Conservation (phyloP, 176 grass and related monocot species). For the Puccinellia tenuiflora region DNA sequence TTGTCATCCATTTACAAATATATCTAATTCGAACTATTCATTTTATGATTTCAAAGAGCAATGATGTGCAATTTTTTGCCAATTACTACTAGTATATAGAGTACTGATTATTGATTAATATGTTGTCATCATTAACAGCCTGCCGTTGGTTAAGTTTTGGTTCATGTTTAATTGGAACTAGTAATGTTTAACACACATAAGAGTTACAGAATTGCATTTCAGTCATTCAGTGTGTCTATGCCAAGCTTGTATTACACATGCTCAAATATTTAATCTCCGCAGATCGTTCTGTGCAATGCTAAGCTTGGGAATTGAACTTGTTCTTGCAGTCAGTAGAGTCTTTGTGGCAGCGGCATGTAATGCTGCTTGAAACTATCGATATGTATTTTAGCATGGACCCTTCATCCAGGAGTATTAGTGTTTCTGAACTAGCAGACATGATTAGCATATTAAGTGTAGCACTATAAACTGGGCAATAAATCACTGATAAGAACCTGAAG, state of each 20-base stretch:
- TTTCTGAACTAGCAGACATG: neutral
- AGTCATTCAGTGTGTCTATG: neutral
- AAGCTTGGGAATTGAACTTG: neutral
- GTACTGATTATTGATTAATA: no score
- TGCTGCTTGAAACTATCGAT: neutral
- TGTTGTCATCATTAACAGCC: neutral
- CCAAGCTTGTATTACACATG: neutral
- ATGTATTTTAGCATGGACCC: neutral
- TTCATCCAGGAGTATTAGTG: neutral
- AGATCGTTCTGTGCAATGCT: neutral
- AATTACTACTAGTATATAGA: neutral
- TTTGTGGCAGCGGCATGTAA: neutral
- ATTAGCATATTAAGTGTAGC: neutral
- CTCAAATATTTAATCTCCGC: neutral
- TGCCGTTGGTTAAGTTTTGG: neutral
- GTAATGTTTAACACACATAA: neutral
- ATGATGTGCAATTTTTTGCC: neutral
- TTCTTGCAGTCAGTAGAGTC: neutral
- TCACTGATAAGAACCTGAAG: neutral
- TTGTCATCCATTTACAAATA: neutral
- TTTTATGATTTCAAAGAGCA: neutral
- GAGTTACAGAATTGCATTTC: neutral
- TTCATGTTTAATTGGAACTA: neutral
- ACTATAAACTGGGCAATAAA: neutral
- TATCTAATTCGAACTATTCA: neutral